phyloP scores from a whole-genome alignment of 257 asterid genomes.

The Marsdenia floribunda region DNA sequence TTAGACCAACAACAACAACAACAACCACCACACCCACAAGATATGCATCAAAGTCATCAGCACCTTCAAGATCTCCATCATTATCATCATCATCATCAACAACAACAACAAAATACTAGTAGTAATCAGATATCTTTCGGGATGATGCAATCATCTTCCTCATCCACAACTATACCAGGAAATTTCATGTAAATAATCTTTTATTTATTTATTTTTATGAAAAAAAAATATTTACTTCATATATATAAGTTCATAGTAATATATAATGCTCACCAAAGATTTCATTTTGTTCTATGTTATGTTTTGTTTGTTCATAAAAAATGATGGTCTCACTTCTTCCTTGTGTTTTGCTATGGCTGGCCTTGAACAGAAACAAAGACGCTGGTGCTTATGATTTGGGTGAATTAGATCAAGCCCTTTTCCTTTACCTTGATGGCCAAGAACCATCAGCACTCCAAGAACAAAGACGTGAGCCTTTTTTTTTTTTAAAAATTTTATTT shows the following conservation, averaged over 20 bases:
- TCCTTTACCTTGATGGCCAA: slow-evolving; percentile 58
- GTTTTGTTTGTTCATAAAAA: background rate
- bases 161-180: slow-evolving; percentile 42
- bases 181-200: slow-evolving; percentile 40
- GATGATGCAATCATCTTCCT: slow-evolving; percentile 53
- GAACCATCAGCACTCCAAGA: slow-evolving; percentile 52
- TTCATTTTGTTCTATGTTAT: background rate
- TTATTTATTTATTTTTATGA: background rate
- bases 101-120: background rate
- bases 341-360: background rate
- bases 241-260: background rate
- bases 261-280: background rate
- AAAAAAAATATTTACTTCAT: background rate
- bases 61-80: slow-evolving; percentile 12
- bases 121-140: slow-evolving; percentile 54
- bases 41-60: slow-evolving; percentile 9
- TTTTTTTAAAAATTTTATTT: background rate
- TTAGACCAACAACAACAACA: slow-evolving; percentile 8
- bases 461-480: slow-evolving; percentile 35
- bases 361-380: slow-evolving; percentile 57
- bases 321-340: background rate
- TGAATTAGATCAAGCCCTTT: slow-evolving; percentile 86
- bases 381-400: slow-evolving; percentile 61
- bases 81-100: slow-evolving; percentile 21
- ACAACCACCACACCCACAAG: background rate